Evolutionary conservation across 2,329 filamentous ascomycete species (phyloP).

Genomic region (Arthrobotrys sinensis): DNA sequence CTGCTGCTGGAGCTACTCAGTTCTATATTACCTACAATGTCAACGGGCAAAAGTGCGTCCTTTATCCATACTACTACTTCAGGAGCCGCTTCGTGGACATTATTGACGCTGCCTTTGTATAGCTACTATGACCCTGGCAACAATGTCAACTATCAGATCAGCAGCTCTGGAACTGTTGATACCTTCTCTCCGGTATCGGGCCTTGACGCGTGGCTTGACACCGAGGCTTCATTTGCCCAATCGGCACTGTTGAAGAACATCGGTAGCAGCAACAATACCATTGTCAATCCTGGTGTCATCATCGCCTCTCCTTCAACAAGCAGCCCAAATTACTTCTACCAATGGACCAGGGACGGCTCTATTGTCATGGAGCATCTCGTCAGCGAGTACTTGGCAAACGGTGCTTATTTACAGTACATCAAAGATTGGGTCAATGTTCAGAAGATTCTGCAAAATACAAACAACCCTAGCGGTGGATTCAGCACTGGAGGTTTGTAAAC

Average conservation of each 20-base stretch:
- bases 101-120: neutral
- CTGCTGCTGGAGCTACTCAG: conserved; percentile 41
- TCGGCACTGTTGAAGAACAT: conserved; percentile 31
- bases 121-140: conserved; percentile 58
- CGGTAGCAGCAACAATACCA: conserved; percentile 50
- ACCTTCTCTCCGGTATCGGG: conserved; percentile 23
- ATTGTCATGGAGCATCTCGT: conserved; percentile 69
- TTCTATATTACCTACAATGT: conserved; percentile 52
- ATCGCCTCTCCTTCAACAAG: conserved; percentile 68
- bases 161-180: neutral
- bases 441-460: conserved; percentile 36
- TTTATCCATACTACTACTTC: neutral
- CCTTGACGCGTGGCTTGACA: conserved; percentile 48
- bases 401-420: conserved; percentile 52
- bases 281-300: conserved; percentile 66
- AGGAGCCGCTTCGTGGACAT: neutral
- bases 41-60: conserved; percentile 26
- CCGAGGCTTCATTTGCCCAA: conserved; percentile 42
- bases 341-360: conserved; percentile 69
- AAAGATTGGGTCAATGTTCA: conserved; percentile 52
- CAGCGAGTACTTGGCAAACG: conserved; percentile 66
- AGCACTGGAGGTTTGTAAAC: conserved; percentile 36
- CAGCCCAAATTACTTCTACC: conserved; percentile 69
- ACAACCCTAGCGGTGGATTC: conserved; percentile 63
- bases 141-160: conserved; percentile 48